A percentile compares a stretch with the other conserved stretches of the same genome.
Evolutionary conservation across 2,329 filamentous ascomycete genomes (phyloP).

Genomic region (Talaromyces verruculosus): DNA sequence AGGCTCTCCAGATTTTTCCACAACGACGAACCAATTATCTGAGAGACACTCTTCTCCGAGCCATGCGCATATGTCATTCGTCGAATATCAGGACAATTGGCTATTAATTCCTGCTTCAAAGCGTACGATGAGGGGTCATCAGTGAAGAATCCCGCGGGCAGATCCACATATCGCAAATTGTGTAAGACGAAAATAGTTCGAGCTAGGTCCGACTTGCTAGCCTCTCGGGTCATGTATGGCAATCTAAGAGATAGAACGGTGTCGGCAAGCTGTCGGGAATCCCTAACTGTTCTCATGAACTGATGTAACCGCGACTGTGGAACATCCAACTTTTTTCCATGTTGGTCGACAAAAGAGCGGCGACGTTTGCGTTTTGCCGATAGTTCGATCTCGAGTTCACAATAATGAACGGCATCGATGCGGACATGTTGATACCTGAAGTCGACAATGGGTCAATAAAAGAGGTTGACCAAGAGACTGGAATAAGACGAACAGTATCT

Average conservation of each 20-base stretch:
- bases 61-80: slow-evolving; percentile 86
- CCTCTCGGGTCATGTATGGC: slow-evolving; percentile 92
- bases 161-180: slow-evolving; percentile 83
- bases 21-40: slow-evolving; percentile 58
- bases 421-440: slow-evolving; percentile 81
- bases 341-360: slow-evolving; percentile 69
- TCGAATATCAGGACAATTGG: slow-evolving; percentile 75
- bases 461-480: neutral
- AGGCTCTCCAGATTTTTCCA: slow-evolving; percentile 46
- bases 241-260: slow-evolving; percentile 79
- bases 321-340: slow-evolving; percentile 77
- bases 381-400: slow-evolving; percentile 78
- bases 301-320: slow-evolving; percentile 73
- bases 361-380: slow-evolving; percentile 74
- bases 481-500: slow-evolving; percentile 60
- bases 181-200: slow-evolving; percentile 81
- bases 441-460: neutral
- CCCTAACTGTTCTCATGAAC: slow-evolving; percentile 77
- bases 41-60: slow-evolving; percentile 73
- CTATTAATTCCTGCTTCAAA: slow-evolving; percentile 80
- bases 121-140: slow-evolving; percentile 75
- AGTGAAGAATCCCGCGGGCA: slow-evolving; percentile 82
- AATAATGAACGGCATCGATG: slow-evolving; percentile 94
- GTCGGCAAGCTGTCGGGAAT: slow-evolving; percentile 68
- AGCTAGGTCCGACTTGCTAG: slow-evolving; percentile 78